Conservation (phyloP, 495 filamentous ascomycete genomes). For the Penicillium angulare region DNA sequence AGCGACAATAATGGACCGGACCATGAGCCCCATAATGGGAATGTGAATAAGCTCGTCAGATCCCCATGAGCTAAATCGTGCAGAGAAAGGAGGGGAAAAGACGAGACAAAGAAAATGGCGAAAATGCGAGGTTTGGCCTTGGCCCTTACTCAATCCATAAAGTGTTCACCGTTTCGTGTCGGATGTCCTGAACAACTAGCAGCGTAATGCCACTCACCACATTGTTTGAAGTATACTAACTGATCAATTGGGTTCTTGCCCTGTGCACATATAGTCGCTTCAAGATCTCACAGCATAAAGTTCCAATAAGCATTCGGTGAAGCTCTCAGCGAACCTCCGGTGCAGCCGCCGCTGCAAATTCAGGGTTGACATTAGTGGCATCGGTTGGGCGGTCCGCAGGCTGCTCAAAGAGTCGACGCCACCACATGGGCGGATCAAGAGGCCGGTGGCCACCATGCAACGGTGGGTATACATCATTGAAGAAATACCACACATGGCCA, state of each 20-base stretch:
- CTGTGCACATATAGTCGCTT: neutral
- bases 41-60: no score
- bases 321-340: constrained; percentile 36
- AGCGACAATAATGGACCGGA: no score
- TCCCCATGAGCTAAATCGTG: no score
- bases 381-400: constrained; percentile 27
- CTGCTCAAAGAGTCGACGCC: constrained; percentile 79
- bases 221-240: no score
- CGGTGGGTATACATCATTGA: constrained; percentile 92
- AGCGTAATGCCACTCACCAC: no score
- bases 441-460: constrained; percentile 82
- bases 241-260: neutral
- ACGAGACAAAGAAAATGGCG: no score
- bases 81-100: no score
- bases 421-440: constrained; percentile 88
- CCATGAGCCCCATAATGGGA: no score
- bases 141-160: no score
- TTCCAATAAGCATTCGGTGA: neutral
- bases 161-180: no score
- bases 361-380: constrained; percentile 31
- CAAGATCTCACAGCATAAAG: neutral
- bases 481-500: constrained; percentile 98
- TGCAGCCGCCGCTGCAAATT: constrained; percentile 40
- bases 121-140: no score
- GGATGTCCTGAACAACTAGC: no score